These are phyloP conservation scores for Malbranchea zuffiana DNA, from an alignment of 2,329 filamentous ascomycete genomes.

Conservation along the genomic window DNA sequence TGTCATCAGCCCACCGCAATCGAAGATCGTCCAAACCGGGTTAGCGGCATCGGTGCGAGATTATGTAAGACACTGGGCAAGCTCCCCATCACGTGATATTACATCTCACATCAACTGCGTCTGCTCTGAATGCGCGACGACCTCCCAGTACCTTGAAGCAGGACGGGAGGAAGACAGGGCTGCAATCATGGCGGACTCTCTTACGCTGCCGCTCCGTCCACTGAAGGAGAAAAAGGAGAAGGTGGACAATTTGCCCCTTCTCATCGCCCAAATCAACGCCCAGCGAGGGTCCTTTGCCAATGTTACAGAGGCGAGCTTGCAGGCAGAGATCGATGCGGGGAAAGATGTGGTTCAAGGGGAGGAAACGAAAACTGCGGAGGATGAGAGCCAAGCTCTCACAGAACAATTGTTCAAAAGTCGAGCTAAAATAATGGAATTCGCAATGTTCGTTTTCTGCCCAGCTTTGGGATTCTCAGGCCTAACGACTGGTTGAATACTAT, in stretches of 20 bases:
- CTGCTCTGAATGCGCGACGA: no score
- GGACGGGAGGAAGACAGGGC: no score
- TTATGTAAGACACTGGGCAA: no score
- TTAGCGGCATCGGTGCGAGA: no score
- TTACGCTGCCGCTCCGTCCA: slow-evolving; percentile 52
- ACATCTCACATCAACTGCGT: no score
- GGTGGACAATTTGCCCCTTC: slow-evolving; percentile 49
- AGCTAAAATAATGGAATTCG: slow-evolving; percentile 36
- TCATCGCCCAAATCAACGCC: slow-evolving; percentile 66
- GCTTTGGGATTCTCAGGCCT: slow-evolving; percentile 6
- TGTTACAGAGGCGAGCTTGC: slow-evolving; percentile 62
- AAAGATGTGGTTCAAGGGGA: slow-evolving; percentile 40
- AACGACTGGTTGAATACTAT: slow-evolving; percentile 7
- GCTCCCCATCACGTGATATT: no score
- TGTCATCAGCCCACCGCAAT: no score
- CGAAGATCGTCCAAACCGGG: no score
- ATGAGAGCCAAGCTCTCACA: slow-evolving; percentile 29
- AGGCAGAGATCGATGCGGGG: slow-evolving; percentile 52
- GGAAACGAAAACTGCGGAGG: slow-evolving; percentile 31
- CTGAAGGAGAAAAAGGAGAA: slow-evolving; percentile 21
- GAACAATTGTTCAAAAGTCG: slow-evolving; percentile 36
- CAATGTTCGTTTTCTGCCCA: slow-evolving; percentile 25
- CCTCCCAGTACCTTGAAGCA: no score
- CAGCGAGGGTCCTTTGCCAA: slow-evolving; percentile 74
- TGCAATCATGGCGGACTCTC: slow-evolving; percentile 29